Conservation (phyloP, 176 grass and related monocot genomes). For the Secale cereale region DNA sequence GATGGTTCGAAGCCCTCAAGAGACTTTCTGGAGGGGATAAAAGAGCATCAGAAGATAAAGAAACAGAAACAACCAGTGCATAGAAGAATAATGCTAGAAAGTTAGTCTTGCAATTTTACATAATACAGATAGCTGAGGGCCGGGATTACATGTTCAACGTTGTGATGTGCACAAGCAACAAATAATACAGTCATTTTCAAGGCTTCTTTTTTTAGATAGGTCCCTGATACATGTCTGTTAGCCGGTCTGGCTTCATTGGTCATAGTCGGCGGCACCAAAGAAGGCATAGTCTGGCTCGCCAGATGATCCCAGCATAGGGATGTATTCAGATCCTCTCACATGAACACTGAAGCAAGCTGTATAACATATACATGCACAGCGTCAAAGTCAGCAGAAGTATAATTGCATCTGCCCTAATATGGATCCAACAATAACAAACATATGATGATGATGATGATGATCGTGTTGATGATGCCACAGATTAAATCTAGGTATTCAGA, state of each 20-base stretch:
- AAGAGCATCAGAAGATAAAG: no score
- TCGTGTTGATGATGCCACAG: not conserved
- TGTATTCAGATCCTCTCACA: conserved; percentile 95
- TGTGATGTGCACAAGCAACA: not conserved
- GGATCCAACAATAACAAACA: not conserved
- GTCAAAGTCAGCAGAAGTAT: not conserved
- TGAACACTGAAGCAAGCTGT: conserved; percentile 96
- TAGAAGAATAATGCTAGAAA: not conserved
- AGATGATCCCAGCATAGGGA: conserved; percentile 68
- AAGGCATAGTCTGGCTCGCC: conserved; percentile 63
- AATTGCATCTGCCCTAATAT: not conserved
- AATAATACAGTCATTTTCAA: not conserved
- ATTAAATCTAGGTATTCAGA: not conserved
- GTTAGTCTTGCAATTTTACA: not conserved
- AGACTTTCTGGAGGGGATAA: no score
- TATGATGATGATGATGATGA: not conserved
- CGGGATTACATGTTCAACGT: not conserved
- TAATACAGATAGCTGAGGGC: no score
- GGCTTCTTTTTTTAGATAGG: not conserved
- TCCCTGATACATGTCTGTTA: not conserved
- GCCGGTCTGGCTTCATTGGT: conserved; percentile 36
- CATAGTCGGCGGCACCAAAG: conserved; percentile 46
- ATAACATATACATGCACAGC: conserved; percentile 17
- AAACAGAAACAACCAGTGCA: no score
- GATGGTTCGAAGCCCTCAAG: no score